phyloP scores from a whole-genome alignment of 352 stramenopile species.

The Phytophthora pini region DNA sequence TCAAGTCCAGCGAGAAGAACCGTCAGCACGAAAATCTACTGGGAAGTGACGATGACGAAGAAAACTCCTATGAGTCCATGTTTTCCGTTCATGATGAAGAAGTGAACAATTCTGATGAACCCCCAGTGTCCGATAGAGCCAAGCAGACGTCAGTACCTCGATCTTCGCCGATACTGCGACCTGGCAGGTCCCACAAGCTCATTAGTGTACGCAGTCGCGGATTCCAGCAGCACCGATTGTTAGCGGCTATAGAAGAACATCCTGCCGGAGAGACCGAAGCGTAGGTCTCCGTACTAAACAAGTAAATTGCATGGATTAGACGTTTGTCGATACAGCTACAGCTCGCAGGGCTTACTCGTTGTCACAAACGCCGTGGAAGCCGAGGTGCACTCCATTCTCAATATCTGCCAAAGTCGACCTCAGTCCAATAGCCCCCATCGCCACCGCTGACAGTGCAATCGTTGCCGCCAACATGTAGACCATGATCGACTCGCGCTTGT shows the following conservation, averaged over 20 bases:
- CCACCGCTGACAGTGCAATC: conserved; percentile 68
- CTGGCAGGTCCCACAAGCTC: conserved; percentile 45
- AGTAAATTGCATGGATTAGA: conserved; percentile 7
- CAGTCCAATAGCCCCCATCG: conserved; percentile 70
- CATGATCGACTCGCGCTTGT: conserved; percentile 82
- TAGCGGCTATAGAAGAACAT: conserved; percentile 54
- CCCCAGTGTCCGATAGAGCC: conserved; percentile 12
- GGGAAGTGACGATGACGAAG: conserved; percentile 12
- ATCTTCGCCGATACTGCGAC: conserved; percentile 9
- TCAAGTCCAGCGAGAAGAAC: conserved; percentile 31
- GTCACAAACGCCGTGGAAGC: conserved; percentile 68
- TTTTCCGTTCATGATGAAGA: conserved; percentile 34
- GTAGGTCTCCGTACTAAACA: conserved; percentile 17
- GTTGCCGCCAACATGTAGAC: conserved; percentile 72
- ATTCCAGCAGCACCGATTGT: conserved; percentile 36
- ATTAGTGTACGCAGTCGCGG: conserved; percentile 60
- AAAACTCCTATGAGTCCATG: conserved; percentile 24
- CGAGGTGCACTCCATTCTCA: conserved; percentile 56
- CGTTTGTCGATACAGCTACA: conserved; percentile 11
- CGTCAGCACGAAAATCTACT: conserved; percentile 22
- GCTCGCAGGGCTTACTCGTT: conserved; percentile 37
- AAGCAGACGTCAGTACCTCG: conserved; percentile 7
- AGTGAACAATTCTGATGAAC: conserved; percentile 18
- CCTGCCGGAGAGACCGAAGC: conserved; percentile 33
- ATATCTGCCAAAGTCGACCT: conserved; percentile 57